A percentile compares a stretch with the other conserved stretches of the same genome.
Conservation (phyloP, 306 rosid species). For the Dryas octopetala region DNA sequence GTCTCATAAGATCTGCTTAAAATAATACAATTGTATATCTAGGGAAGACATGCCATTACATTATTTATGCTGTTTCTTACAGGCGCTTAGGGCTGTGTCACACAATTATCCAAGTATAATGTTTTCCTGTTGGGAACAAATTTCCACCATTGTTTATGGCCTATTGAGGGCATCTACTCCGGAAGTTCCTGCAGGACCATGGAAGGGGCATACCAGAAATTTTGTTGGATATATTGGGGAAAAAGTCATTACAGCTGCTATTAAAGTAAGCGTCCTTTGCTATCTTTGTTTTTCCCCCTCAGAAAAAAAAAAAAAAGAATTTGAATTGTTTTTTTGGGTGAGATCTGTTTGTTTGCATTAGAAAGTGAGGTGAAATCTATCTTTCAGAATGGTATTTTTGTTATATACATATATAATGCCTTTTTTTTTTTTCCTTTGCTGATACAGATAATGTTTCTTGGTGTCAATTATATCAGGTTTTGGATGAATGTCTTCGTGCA, state of each 20-base stretch:
- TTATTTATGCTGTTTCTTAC: slow-evolving; percentile 26
- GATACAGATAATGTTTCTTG: background rate
- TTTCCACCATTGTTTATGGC: slow-evolving; percentile 57
- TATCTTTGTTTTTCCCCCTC: background rate
- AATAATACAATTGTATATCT: background rate
- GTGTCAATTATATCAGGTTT: slow-evolving; percentile 51
- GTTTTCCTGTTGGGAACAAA: slow-evolving; percentile 67
- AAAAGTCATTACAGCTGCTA: slow-evolving; percentile 59
- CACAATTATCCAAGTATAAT: slow-evolving; percentile 79
- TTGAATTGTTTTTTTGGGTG: background rate
- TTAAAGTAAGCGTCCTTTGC: slow-evolving; percentile 50
- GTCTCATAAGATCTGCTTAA: no score
- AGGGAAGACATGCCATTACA: background rate
- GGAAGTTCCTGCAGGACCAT: slow-evolving; percentile 49
- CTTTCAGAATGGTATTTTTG: background rate
- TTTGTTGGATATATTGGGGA: slow-evolving; percentile 46
- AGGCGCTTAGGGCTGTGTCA: slow-evolving; percentile 81
- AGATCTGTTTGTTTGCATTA: slow-evolving; percentile 1
- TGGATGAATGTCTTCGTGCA: slow-evolving; percentile 89
- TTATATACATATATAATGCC: background rate
- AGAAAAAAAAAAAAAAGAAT: background rate
- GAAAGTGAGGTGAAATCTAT: slow-evolving; percentile 1
- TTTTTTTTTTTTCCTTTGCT: background rate
- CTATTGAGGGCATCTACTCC: slow-evolving; percentile 47
- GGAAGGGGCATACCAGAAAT: slow-evolving; percentile 53